phyloP scores from a whole-genome alignment of 1,284 basidiomycete species.

The Marasmius tenuissimus region DNA sequence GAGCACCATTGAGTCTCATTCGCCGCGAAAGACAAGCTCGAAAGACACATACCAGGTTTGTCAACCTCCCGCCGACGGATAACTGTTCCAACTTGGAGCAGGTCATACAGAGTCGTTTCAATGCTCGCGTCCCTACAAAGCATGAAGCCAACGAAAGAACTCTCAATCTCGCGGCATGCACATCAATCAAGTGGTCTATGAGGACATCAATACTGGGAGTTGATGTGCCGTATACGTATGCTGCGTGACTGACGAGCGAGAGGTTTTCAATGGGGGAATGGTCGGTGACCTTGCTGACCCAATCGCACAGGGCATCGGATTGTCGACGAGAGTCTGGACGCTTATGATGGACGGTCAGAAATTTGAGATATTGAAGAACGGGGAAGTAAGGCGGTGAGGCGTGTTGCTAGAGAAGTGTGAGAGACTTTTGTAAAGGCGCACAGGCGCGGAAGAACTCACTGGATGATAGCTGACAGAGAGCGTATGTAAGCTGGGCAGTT shows the following conservation, averaged over 20 bases:
- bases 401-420: conserved; percentile 38
- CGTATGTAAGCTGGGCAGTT: conserved; percentile 4
- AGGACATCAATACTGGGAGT: conserved; percentile 39
- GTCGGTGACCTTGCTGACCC: conserved; percentile 41
- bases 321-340: conserved; percentile 23
- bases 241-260: conserved; percentile 25
- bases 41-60: conserved; percentile 25
- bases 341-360: conserved; percentile 37
- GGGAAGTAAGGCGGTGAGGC: conserved; percentile 29
- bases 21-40: neutral
- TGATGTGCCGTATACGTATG: conserved; percentile 15
- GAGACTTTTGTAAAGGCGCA: neutral
- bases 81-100: conserved; percentile 32
- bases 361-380: conserved; percentile 32
- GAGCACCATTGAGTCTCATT: neutral
- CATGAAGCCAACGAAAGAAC: conserved; percentile 34
- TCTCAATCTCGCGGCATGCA: conserved; percentile 35
- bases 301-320: conserved; percentile 38
- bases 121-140: conserved; percentile 30
- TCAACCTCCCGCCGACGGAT: conserved; percentile 21
- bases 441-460: neutral
- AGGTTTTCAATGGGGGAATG: conserved; percentile 39
- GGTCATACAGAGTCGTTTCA: conserved; percentile 23
- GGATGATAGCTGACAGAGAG: conserved; percentile 5
- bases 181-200: conserved; percentile 36